Conservation (phyloP, 1,284 basidiomycete species). For the Ustilago lituana region DNA sequence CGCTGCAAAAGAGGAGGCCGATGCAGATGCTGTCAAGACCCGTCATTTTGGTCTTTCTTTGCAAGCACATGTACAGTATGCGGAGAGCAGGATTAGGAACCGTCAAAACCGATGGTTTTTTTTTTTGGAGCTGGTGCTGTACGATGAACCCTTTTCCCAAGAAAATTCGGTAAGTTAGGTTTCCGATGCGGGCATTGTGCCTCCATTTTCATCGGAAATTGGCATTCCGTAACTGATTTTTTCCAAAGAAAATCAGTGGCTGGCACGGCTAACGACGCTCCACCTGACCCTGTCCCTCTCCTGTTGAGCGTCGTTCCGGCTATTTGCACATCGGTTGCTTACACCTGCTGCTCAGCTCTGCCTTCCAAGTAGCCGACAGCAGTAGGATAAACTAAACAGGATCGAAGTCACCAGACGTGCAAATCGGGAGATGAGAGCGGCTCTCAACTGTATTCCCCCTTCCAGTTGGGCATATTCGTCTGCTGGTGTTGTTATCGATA, state of each 20-base stretch:
- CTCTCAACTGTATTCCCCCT: no score
- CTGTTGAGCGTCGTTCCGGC: background rate
- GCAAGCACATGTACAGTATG: constrained; percentile 1
- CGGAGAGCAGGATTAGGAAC: constrained; percentile 14
- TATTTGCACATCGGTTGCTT: constrained; percentile 27
- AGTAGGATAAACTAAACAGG: no score
- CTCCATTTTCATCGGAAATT: constrained; percentile 7
- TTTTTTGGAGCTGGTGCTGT: no score
- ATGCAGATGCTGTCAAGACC: constrained; percentile 2
- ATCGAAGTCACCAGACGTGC: no score
- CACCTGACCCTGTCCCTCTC: constrained; percentile 11
- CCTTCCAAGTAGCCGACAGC: constrained; percentile 11
- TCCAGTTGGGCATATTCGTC: no score
- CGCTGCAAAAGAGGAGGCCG: background rate
- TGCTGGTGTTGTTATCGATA: no score
- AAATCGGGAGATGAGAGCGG: no score
- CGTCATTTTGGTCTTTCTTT: no score
- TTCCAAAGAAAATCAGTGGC: background rate
- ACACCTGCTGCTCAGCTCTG: no score
- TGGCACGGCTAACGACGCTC: constrained; percentile 35
- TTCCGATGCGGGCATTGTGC: no score
- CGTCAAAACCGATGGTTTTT: constrained; percentile 39
- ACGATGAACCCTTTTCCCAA: no score
- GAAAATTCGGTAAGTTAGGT: no score
- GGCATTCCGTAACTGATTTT: constrained; percentile 8